Evolutionary conservation across 495 filamentous ascomycete species (phyloP), one percentile per base, ranked within the genome.

Genomic region (Mytilinidion resinicola): DNA sequence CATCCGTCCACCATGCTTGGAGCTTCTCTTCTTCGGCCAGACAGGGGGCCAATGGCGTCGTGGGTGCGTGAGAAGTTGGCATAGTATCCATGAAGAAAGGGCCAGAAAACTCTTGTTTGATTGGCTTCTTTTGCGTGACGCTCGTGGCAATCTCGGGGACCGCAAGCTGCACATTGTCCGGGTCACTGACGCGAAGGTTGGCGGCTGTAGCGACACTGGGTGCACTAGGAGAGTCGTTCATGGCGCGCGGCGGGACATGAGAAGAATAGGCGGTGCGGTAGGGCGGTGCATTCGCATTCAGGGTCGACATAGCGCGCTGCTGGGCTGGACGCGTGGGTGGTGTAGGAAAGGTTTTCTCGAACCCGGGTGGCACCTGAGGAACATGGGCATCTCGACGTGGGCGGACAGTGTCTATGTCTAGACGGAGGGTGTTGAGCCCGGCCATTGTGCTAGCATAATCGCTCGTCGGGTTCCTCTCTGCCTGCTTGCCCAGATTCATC

Each of bases 1-100:
- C 65, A 35, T 61, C 55, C 10, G 41, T 55, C 56, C 67, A 73
- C 71, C 71, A 73, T 20, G 63, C 62, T 14, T 56, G 43, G 1
- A 71, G 52, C 41, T 63, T 54, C 34, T 64, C 57, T 9, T 65
- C 54, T 15, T 61, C 48, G 52, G 37, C 25, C 11, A 39, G 39
- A 12, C 33, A 53, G n/a, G 49, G 15, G 3, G 56, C 20, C 33
- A 60, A 54, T 14, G 57, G 33, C 3, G 48, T 44, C 7, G 51
- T 56, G 9, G 61, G 57, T n/a, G 55, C 48, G 14, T 43, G 46
- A 10, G 58, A 9, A 3, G 61, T 58, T n/a, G 65, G 57, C 20
- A 56, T 62, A 3, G 53, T 35, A n/a, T 59, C 62, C 10, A 25
- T 20, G 50, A 71, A 69, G 55, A 70, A 70, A 3, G 69, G 66